Conservation (phyloP, 2,329 filamentous ascomycete genomes). For the Pseudogymnoascus sp. region DNA sequence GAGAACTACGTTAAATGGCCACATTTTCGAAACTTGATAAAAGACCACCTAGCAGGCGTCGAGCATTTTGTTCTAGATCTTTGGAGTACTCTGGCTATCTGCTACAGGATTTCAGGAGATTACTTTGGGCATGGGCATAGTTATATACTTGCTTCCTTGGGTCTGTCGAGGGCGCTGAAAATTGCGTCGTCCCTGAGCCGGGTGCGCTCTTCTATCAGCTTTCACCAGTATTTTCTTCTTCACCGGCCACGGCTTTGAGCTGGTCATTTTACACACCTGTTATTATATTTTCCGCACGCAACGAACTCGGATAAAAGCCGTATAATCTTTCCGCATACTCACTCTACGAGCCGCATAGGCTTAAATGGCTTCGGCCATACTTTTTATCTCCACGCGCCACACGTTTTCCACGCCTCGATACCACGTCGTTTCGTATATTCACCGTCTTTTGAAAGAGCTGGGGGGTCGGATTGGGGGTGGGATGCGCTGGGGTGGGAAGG, state of each 20-base stretch:
- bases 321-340: neutral
- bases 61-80: conserved; percentile 5
- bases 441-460: conserved; percentile 8
- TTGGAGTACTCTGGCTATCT: neutral
- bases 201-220: neutral
- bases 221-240: neutral
- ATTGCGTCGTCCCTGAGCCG: neutral
- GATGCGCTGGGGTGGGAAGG: neutral
- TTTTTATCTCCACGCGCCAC: conserved; percentile 2
- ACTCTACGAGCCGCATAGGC: neutral
- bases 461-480: neutral
- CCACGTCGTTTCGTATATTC: conserved; percentile 7
- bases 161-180: neutral
- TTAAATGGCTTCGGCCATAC: neutral
- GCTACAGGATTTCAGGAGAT: neutral
- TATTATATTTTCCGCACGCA: neutral
- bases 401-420: conserved; percentile 8
- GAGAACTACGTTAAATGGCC: conserved; percentile 3
- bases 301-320: conserved; percentile 8
- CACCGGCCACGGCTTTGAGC: neutral
- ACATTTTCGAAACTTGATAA: conserved; percentile 7
- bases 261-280: conserved; percentile 6
- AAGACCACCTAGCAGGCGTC: conserved; percentile 3
- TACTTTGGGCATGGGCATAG: neutral
- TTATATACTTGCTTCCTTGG: conserved; percentile 2